phyloP scores from a whole-genome alignment of 768 basidiomycete genomes.

The Leccinum uliginosum region DNA sequence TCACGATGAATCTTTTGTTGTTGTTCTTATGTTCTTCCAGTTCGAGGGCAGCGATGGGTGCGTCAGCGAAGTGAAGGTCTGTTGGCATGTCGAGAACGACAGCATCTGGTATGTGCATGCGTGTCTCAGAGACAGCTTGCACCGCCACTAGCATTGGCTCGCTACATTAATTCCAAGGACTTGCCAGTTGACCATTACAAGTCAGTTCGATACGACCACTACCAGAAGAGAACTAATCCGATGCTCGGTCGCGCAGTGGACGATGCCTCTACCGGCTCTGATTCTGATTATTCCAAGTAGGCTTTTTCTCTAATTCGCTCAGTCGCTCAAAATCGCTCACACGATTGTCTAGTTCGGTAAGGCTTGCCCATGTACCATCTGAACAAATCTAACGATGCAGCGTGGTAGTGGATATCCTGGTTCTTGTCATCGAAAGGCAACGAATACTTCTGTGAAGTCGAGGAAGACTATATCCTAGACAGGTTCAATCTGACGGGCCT shows the following conservation, averaged over 20 bases:
- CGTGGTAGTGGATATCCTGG: conserved; percentile 90
- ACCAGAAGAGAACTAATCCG: conserved; percentile 19
- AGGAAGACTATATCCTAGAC: conserved; percentile 98
- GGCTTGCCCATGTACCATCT: conserved; percentile 14
- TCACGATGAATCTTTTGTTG: conserved; percentile 31
- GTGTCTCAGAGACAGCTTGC: not conserved
- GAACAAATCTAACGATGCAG: conserved; percentile 12
- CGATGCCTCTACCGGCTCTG: conserved; percentile 86
- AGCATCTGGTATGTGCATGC: conserved; percentile 25
- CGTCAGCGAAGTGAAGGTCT: conserved; percentile 23
- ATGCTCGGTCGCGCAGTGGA: conserved; percentile 59
- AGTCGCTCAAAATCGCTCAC: conserved; percentile 11
- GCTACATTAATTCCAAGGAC: not conserved
- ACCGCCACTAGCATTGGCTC: conserved; percentile 18
- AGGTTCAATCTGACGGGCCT: conserved; percentile 97
- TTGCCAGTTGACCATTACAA: conserved; percentile 13
- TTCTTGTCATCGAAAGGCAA: conserved; percentile 96
- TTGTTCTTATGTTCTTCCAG: conserved; percentile 9
- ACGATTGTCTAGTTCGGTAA: conserved; percentile 24
- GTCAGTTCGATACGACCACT: conserved; percentile 20
- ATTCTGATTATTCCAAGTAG: conserved; percentile 95
- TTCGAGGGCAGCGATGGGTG: conserved; percentile 12
- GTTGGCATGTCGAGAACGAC: conserved; percentile 33
- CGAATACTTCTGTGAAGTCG: conserved; percentile 99
- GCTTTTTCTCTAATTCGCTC: conserved; percentile 20